These are phyloP conservation scores for Proliferodiscus dingleyae DNA, from an alignment of 2,329 filamentous ascomycete species.

Conservation along the genomic window DNA sequence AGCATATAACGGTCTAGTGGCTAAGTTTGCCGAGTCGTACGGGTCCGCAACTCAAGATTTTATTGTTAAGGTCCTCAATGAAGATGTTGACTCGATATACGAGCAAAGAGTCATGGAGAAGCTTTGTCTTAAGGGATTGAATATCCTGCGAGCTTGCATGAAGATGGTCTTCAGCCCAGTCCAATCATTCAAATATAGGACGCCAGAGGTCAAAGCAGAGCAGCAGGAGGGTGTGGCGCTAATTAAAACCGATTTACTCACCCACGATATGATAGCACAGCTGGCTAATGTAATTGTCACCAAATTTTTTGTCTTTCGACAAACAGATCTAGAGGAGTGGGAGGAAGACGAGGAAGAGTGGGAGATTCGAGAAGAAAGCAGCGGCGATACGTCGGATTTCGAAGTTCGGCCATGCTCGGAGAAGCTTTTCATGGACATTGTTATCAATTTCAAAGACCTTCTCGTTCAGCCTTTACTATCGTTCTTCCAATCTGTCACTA, in stretches of 20 bases:
- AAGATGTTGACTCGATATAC: constrained; percentile 42
- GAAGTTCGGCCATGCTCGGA: constrained; percentile 89
- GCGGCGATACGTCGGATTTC: constrained; percentile 84
- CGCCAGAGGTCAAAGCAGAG: constrained; percentile 69
- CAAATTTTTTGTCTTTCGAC: constrained; percentile 81
- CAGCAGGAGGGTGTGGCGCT: constrained; percentile 63
- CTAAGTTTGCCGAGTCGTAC: constrained; percentile 71
- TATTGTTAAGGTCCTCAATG: constrained; percentile 40
- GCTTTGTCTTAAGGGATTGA: constrained; percentile 74
- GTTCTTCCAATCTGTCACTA: constrained; percentile 76
- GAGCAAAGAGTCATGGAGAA: constrained; percentile 68
- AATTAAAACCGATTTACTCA: constrained; percentile 71
- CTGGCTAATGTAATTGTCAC: constrained; percentile 83
- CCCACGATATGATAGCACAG: constrained; percentile 69
- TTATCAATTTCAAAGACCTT: constrained; percentile 81
- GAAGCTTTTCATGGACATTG: constrained; percentile 85
- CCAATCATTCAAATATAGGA: constrained; percentile 79
- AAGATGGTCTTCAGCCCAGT: constrained; percentile 78
- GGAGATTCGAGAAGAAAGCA: constrained; percentile 84
- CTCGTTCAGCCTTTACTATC: constrained; percentile 73
- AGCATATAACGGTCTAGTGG: constrained; percentile 81
- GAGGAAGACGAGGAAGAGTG: constrained; percentile 92
- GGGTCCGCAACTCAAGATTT: constrained; percentile 40
- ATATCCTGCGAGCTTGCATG: constrained; percentile 76
- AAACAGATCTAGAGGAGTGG: constrained; percentile 84